phyloP scores from a whole-genome alignment of 192 early-diverging fungal species.

The Paraglomus brasilianum region DNA sequence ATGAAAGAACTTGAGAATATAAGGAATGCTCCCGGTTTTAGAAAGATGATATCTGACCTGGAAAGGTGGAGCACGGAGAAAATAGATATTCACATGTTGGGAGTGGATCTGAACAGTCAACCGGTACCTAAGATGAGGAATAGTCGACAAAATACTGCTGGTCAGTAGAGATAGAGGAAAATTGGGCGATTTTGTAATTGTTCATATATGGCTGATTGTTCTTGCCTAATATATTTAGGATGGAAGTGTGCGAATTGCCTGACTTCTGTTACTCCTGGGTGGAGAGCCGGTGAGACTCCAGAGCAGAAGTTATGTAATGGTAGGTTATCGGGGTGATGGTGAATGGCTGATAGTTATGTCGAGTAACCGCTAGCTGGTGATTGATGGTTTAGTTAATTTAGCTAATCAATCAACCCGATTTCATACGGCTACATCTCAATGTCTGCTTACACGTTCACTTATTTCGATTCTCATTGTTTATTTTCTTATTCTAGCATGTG shows the following conservation, averaged over 20 bases:
- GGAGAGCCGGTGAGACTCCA: conserved; percentile 33
- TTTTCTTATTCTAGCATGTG: conserved; percentile 18
- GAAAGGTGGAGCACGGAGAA: conserved; percentile 22
- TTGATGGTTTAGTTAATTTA: too few relatives aligned
- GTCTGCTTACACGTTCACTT: too few relatives aligned
- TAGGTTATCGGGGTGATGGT: neutral
- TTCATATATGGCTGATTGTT: neutral
- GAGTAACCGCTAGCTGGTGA: too few relatives aligned
- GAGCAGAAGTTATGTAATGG: conserved; percentile 36
- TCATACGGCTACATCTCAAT: too few relatives aligned
- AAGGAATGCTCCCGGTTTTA: neutral
- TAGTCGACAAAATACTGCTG: neutral
- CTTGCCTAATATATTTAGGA: neutral
- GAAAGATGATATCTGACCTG: conserved; percentile 1
- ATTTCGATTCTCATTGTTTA: neutral
- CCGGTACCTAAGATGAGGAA: neutral
- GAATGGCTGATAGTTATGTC: too few relatives aligned
- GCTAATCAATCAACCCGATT: too few relatives aligned
- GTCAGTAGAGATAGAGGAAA: neutral
- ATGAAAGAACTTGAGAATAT: conserved; percentile 1
- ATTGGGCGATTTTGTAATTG: neutral
- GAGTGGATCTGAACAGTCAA: neutral
- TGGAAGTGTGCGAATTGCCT: conserved; percentile 30
- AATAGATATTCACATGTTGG: conserved; percentile 24
- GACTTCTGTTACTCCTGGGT: conserved; percentile 31